A percentile compares a stretch with the other conserved stretches of the same genome.
These are phyloP conservation scores for Zasmidium citrigriseum DNA, from an alignment of 2,329 filamentous ascomycete genomes.

Conservation along the genomic window DNA sequence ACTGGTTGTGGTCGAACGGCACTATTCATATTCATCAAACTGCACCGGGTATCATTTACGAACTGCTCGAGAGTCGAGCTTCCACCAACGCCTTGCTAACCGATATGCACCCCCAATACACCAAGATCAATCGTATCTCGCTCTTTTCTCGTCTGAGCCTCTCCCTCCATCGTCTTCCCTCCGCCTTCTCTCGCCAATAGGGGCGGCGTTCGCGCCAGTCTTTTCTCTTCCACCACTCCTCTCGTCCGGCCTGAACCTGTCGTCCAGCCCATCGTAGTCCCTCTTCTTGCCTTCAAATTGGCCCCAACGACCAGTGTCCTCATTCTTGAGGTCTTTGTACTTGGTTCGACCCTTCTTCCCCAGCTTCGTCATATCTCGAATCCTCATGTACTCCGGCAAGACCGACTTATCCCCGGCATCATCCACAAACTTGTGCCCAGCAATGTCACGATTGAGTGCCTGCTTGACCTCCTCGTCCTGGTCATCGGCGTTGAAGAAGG, in stretches of 20 bases:
- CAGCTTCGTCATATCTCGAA: constrained; percentile 89
- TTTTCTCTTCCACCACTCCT: constrained; percentile 48
- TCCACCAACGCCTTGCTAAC: constrained; percentile 21
- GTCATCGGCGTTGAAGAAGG: constrained; percentile 83
- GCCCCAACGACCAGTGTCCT: constrained; percentile 91
- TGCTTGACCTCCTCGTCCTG: constrained; percentile 68
- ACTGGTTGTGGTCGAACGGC: too few species aligned
- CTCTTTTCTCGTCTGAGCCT: constrained; percentile 44
- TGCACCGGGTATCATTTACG: neutral
- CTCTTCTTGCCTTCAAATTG: constrained; percentile 55
- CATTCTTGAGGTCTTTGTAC: constrained; percentile 82
- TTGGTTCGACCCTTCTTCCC: constrained; percentile 89
- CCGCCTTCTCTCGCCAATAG: constrained; percentile 64
- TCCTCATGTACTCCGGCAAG: constrained; percentile 87
- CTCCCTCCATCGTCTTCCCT: constrained; percentile 41
- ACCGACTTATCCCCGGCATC: constrained; percentile 77
- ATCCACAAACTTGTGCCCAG: constrained; percentile 80
- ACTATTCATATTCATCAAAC: neutral
- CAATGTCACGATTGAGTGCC: constrained; percentile 77
- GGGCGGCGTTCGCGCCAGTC: constrained; percentile 70
- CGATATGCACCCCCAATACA: neutral
- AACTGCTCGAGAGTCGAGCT: neutral
- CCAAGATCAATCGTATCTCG: constrained; percentile 39
- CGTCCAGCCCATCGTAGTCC: constrained; percentile 56
- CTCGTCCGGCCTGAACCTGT: constrained; percentile 67